A percentile compares a stretch with the other conserved stretches of the same genome.
Conservation (phyloP, 139 green algal genomes). For the Desmodesmus armatus region DNA sequence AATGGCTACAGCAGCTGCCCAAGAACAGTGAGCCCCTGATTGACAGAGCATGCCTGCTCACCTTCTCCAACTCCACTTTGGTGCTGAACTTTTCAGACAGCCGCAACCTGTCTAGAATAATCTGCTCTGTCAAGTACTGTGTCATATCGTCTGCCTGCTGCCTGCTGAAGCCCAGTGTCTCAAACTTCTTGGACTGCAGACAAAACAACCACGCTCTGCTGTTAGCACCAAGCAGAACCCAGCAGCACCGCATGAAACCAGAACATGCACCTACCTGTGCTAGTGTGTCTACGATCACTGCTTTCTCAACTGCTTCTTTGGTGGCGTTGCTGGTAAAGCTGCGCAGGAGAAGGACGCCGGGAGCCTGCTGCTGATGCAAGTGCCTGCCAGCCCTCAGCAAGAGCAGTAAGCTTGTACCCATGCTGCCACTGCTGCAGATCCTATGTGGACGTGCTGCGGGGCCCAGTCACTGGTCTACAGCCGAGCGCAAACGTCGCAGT, state of each 20-base stretch:
- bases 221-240: background rate
- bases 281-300: conserved; percentile 34
- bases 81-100: conserved; percentile 79
- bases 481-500: too few species aligned
- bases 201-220: background rate
- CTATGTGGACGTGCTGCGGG: too few species aligned
- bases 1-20: too few species aligned
- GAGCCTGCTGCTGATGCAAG: too few species aligned
- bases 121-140: conserved; percentile 73
- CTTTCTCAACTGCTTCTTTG: conserved; percentile 38
- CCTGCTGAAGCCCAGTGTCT: conserved; percentile 64
- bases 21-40: too few species aligned
- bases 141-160: conserved; percentile 77
- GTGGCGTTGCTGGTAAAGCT: background rate
- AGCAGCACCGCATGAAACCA: background rate
- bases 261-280: conserved; percentile 14
- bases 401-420: too few species aligned
- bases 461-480: too few species aligned
- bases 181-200: conserved; percentile 56
- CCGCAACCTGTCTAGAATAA: conserved; percentile 75
- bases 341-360: background rate
- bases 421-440: too few species aligned
- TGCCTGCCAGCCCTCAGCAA: too few species aligned
- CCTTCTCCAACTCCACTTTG: conserved; percentile 81
- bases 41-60: too few species aligned